phyloP scores from a whole-genome alignment of 2,329 filamentous ascomycete species.

The Colletotrichum sp. region DNA sequence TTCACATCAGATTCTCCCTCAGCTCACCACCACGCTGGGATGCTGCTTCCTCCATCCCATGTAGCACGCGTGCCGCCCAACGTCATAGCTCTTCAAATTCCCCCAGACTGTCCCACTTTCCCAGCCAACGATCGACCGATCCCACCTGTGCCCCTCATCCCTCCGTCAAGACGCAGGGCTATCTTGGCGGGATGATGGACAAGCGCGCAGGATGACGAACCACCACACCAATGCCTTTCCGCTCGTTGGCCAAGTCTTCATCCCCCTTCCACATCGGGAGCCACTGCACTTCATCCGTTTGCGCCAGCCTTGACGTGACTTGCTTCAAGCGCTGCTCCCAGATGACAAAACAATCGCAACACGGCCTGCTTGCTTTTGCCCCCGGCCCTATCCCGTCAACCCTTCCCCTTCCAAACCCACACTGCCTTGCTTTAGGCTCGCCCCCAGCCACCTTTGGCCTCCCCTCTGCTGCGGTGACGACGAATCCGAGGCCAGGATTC shows the following conservation, averaged over 20 bases:
- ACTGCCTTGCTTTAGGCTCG: not conserved
- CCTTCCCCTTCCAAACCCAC: not conserved
- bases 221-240: not conserved
- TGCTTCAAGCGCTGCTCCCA: not conserved
- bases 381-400: not conserved
- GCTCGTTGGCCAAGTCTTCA: not conserved
- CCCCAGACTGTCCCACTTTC: not conserved
- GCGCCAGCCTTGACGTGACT: conserved; percentile 11
- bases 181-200: conserved; percentile 10
- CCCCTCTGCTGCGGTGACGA: not conserved
- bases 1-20: not conserved
- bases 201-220: conserved; percentile 10
- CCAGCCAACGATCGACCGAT: conserved; percentile 2
- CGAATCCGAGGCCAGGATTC: not conserved
- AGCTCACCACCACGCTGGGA: not conserved
- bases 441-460: not conserved
- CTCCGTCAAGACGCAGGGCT: not conserved
- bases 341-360: not conserved
- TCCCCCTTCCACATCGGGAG: not conserved
- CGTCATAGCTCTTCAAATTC: conserved; percentile 3
- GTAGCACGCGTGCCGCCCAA: not conserved
- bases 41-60: not conserved
- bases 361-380: not conserved
- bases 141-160: not conserved
- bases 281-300: not conserved